Base-by-base conservation (phyloP, 768 basidiomycete genomes). In the Leccinum variicolor region DNA sequence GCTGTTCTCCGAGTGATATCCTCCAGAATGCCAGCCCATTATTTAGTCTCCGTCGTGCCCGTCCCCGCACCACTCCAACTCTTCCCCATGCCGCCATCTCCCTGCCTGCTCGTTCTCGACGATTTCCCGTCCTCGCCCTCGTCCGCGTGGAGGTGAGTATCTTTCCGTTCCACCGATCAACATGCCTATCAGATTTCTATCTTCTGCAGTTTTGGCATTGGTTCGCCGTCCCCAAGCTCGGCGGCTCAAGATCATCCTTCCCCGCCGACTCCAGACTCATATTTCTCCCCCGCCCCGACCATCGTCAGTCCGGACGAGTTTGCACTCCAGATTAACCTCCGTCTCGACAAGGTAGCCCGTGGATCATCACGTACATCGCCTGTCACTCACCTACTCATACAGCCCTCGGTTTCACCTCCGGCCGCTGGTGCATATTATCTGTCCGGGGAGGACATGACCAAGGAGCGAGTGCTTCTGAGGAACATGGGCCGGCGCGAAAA, bases 71-170 rank as follows among this genome's bases (percentile, higher is more conserved):
- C 34, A 1, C 9, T 47, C 25, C 47, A 25, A 0, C 29, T 33
- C 17, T 49, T 10, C 41, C 41, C 34, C 34, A 62, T 65, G 59
- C 51, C 15, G n/a, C 54, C 54, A 47, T 41, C 56, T 23, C 25
- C 52, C 7, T 17, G 17, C 49, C 19, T 52, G 34, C 55, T 31
- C 31, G 43, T 28, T 11, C 26, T 29, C 47, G 50, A 53, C n/a
- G 55, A 51, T 25, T 36, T 61, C 17, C 52, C 63, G 33, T 50
- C 61, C 6, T 61, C 71, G 2, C 68, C 69, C n/a, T 56, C 57
- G 48, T 71, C 68, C 28, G 39, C 55, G 15, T 62, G 56, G 57
- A 72, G 70, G 70, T 72, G 34, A 9, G 70, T 54, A 23, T 45
- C 13, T n/a, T 21, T n/a, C 48, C 23, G 11, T 29, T 15, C 23